These are phyloP conservation scores for Arctium lappa DNA, from an alignment of 129 eudicot genomes.

Conservation along the genomic window DNA sequence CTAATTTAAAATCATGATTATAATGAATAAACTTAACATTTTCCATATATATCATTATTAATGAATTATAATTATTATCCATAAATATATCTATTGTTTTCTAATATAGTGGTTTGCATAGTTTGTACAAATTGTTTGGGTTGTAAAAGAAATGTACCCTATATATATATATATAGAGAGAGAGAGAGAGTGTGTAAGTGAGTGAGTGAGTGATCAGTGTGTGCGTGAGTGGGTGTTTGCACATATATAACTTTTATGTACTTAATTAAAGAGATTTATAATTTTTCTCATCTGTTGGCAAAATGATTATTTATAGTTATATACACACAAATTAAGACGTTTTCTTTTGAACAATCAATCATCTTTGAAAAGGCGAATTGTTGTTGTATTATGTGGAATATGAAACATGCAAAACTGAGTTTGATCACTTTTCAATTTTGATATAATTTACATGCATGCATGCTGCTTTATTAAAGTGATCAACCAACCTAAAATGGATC, in stretches of 20 bases:
- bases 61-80: no score
- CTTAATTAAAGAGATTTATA: not conserved
- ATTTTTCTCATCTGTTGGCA: not conserved
- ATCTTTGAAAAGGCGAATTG: not conserved
- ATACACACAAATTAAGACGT: not conserved
- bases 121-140: no score
- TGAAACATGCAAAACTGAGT: constrained; percentile 11
- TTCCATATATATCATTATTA: no score
- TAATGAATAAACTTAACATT: no score
- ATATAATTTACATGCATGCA: constrained; percentile 4
- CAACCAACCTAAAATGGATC: constrained; percentile 11
- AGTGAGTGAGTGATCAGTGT: not conserved
- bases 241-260: not conserved
- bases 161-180: not conserved
- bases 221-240: not conserved
- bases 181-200: no score
- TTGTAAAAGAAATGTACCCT: no score
- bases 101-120: no score
- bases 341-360: not conserved
- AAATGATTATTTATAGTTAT: not conserved
- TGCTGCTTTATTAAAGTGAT: constrained; percentile 27
- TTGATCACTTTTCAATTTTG: constrained; percentile 8
- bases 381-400: not conserved
- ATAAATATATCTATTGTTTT: no score
- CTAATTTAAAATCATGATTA: no score